Base-by-base conservation (phyloP, 352 stramenopile species). In the Phytophthora foliorum region DNA sequence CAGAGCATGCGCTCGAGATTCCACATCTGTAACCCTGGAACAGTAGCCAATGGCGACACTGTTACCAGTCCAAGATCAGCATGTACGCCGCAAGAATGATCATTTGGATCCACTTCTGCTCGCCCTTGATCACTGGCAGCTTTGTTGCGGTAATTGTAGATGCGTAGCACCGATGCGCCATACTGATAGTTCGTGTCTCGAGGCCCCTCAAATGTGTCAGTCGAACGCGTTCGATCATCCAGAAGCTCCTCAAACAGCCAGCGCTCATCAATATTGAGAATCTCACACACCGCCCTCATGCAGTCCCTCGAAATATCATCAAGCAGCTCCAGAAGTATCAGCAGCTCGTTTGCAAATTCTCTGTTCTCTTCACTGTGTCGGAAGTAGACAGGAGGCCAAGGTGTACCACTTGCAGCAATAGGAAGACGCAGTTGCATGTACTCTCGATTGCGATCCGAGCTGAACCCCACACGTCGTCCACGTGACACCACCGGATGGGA, bases 91-190 rank as follows among this genome's bases (percentile, higher is more conserved):
- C 88, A 94, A 13, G 85, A 92, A 32, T 86, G 57, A 52, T 93
- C 81, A 36, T 91, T 82, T 25, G 79, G 78, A 48, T 82, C 62
- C 27, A 85, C 61, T 21, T 63, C 61, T 3, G 57, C 34, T n/a
- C 48, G 27, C 11, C 5, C 16, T 11, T 59, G 34, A 2, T 54
- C 53, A 21, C 61, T 74, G n/a, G 22, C 34, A 22, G 41, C 63
- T 61, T 95, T 94, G 73, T 95, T 94, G 19, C 80, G 80, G 59
- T 94, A 95, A 59, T 93, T 94, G 80, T 94, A 94, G 34, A 95
- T 75, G 8, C 86, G 86, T n/a, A 95, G 55, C 11, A 95, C 85
- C 1, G 88, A 95, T 6, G 88, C 81, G 8, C 88, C 88, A 52
- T 93, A 95, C 46, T 91, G 86, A 44, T 90, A 87, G 16, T 72